Base-by-base conservation (phyloP, 495 filamentous ascomycete genomes). In the Daldinia concentrica region DNA sequence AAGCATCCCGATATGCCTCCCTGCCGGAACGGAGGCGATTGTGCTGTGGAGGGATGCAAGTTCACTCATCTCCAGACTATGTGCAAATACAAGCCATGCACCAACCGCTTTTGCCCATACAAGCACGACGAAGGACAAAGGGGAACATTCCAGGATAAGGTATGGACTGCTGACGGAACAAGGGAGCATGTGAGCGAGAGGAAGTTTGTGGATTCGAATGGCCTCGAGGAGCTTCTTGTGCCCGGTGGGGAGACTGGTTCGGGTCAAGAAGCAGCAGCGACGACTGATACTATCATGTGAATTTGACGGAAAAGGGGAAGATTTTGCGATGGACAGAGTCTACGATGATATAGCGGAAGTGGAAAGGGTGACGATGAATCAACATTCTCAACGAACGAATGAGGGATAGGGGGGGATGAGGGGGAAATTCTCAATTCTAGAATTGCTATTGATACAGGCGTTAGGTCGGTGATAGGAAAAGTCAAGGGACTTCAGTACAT, bases 1-100 rank as follows among this genome's bases (percentile, higher is more conserved):
- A 90, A 89, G 77, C 95, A 99, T 58, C 92, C 93, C 79, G 89
- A 91, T 12, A 83, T 83, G 79, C 83, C 83, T 2, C 88, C 93
- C 43, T 99, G 95, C 81, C 89, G 93, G 55, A 98, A 98, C 75
- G 96, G 96, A 22, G 92, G 92, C 36, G 94, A 96, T 79, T 99
- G 95, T 83, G 89, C 87, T 19, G 88, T 88, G 27, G 86, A 90
- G 37, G 90, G 89, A 41, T 99, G 95, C 87, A 93, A 93, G 76
- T 98, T 97, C 79, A 92, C 92, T 3, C 95, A 99, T 78, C 72
- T 89, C 71, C 82, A 90, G 77, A 91, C 88, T 24, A 84, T 90
- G 70, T 99, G 95, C 90, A 95, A 91, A 68, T 98, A 90, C 81
- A 93, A 89, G 67, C 95, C 95, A 3, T 99, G 95, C 78, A 87